Base-by-base conservation (phyloP, 2,329 filamentous ascomycete genomes). In the Boeremia exigua region DNA sequence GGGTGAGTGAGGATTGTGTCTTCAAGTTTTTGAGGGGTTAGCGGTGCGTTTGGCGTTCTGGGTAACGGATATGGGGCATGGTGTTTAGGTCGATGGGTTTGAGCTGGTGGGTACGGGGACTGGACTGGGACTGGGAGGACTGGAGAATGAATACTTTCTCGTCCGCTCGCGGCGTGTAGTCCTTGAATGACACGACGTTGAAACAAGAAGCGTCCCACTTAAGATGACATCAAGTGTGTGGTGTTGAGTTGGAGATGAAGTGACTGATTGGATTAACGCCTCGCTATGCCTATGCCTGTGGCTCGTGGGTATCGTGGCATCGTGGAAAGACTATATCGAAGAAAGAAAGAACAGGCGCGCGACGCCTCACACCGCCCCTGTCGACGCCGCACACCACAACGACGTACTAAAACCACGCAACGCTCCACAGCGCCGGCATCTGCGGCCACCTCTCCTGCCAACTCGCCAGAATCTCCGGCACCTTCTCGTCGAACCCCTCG, bases 371-470 rank as follows among this genome's bases (percentile, higher is more conserved):
- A 34, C 9, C 2, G 33, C n/a, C n/a, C 11, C 32, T 33, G 32
- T 33, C n/a, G 32, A 2, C 11, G 32, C 14, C 11, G 6, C 4
- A 14, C 14, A 14, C 32, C 2, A 14, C 32, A 14, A 5, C 8
- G 6, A 11, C 14, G 4, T 12, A 23, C 39, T 48, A 98, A 72
- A 98, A 92, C 93, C 95, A 99, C 25, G 92, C 92, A 73, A 98
- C 74, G 23, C 93, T 98, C 95, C 95, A 99, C 52, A 95, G 83
- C 2, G 92, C 91, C 15, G 95, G 95, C 65, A 98, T 77, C 66
- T 91, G 89, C 5, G 95, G 94, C 91, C 94, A 97, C 65, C 89
- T 85, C 75, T 96, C 93, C 78, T 99, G 95, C 95, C 95, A 99
- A 48, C 88, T 86, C 2, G 88, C 94, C 58, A 99, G 79, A 32